Evolutionary conservation across 495 filamentous ascomycete genomes (phyloP).

Genomic region (Penicillium bialowiezense): DNA sequence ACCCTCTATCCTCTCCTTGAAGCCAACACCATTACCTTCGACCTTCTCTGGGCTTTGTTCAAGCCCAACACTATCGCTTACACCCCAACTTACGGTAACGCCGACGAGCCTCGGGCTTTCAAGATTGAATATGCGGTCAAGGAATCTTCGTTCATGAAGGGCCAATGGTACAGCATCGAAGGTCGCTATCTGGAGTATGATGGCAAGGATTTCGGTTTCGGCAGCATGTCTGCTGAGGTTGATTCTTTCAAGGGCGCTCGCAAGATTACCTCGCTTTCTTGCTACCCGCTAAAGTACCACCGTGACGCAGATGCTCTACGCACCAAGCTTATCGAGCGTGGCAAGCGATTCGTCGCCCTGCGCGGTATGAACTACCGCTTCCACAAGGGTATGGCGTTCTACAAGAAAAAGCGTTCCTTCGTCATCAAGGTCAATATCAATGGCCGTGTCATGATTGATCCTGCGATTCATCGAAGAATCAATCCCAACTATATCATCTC

Average conservation of each 20-base stretch:
- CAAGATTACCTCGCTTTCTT: slow-evolving; percentile 74
- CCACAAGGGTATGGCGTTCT: slow-evolving; percentile 77
- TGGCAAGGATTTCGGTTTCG: slow-evolving; percentile 70
- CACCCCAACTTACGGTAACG: slow-evolving; percentile 73
- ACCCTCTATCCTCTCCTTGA: slow-evolving; percentile 81
- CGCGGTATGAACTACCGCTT: slow-evolving; percentile 83
- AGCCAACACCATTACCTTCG: slow-evolving; percentile 84
- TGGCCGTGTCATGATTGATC: slow-evolving; percentile 88
- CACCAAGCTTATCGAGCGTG: slow-evolving; percentile 72
- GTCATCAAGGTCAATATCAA: slow-evolving; percentile 88
- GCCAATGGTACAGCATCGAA: slow-evolving; percentile 78
- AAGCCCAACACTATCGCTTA: slow-evolving; percentile 87
- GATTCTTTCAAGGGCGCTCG: slow-evolving; percentile 77
- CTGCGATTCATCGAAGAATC: slow-evolving; percentile 78
- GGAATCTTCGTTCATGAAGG: slow-evolving; percentile 68
- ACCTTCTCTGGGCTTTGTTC: slow-evolving; percentile 86
- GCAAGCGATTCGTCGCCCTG: slow-evolving; percentile 77
- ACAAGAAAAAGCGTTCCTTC: slow-evolving; percentile 70
- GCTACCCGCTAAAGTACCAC: slow-evolving; percentile 82
- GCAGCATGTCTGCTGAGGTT: slow-evolving; percentile 69
- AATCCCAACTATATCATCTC: slow-evolving; percentile 88
- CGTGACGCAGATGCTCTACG: slow-evolving; percentile 65
- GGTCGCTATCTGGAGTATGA: slow-evolving; percentile 84
- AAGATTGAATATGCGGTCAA: slow-evolving; percentile 79
- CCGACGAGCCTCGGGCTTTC: slow-evolving; percentile 85